A percentile compares a stretch with the other conserved stretches of the same genome.
Conservation (phyloP, 2,329 filamentous ascomycete genomes). For the Trichoderma atroviride region DNA sequence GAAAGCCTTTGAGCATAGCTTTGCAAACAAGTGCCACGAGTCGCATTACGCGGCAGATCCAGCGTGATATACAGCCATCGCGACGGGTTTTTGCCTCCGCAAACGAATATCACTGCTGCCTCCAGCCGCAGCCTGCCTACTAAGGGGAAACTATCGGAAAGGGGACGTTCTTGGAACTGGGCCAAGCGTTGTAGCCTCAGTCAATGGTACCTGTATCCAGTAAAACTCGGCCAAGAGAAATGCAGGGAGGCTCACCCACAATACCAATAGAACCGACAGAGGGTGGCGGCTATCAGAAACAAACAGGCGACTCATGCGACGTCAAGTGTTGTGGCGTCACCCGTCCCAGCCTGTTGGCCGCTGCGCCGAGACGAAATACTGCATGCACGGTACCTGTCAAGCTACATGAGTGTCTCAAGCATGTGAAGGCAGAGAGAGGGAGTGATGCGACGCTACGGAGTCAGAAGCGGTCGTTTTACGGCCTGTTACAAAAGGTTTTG, state of each 20-base stretch:
- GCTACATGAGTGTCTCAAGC: background rate
- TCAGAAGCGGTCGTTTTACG: background rate
- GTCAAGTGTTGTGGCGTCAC: background rate
- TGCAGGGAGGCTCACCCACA: conserved; percentile 8
- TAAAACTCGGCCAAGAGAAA: background rate
- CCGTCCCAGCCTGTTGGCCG: background rate
- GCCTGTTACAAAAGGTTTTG: background rate
- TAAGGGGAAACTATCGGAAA: background rate
- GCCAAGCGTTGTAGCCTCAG: background rate
- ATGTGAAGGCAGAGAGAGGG: background rate
- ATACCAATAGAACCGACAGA: background rate
- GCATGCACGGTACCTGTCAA: background rate
- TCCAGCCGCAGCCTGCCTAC: background rate
- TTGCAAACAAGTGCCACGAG: background rate
- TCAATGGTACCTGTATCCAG: background rate
- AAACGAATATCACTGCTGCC: background rate
- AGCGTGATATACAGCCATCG: background rate
- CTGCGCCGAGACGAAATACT: background rate
- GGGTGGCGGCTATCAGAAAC: conserved; percentile 7
- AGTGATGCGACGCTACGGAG: background rate
- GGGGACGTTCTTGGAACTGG: background rate
- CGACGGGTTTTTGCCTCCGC: background rate
- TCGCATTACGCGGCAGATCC: background rate
- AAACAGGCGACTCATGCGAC: conserved; percentile 9
- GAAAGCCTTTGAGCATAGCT: background rate